Evolutionary conservation across 1,284 basidiomycete genomes (phyloP), one percentile per base, ranked within the genome.

Genomic region (Rhodotorula mucilaginosa): DNA sequence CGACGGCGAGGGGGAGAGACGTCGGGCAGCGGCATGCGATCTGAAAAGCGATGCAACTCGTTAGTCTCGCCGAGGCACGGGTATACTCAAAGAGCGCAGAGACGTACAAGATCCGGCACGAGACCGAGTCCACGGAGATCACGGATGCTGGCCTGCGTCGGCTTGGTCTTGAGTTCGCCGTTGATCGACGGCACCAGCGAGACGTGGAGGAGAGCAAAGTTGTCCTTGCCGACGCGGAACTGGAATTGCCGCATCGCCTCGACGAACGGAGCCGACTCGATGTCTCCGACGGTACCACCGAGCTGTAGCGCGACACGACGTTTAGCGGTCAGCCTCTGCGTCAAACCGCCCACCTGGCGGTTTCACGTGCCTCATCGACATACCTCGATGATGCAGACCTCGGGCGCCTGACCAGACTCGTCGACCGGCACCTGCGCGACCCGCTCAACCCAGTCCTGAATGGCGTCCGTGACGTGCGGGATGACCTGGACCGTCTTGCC

Each of bases 161-260:
- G 96, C 82, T 99, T 99, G 13, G 96, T 99, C 84, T 99, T 99
- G 80, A 98, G 96, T 82, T 99, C 96, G 67, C 97, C 96, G 70
- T 97, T 93, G 84, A 99, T 92, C 78, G 97, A 92, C 23, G 96
- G 96, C 12, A 99, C 94, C 52, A 99, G 88, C n/a, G 92, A 95
- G 70, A 99, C 96, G 79, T 98, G 96, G 75, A 99, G 91, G 65
- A 98, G 87, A 1, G 96, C 96, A 82, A 99, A 99, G 84, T 99
- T 98, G 72, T 95, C 92, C 79, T 92, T 88, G 31, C 96, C 96
- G 44, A 99, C 96, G 69, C 97, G 89, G 86, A 99, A 99, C 82
- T 99, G 93, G 86, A 99, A 99, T 83, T 99, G 96, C 51, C 96
- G 89, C 91, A 99, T 94, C 3, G 96, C 96, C 83, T 99, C 96